Percentiles rank a stretch among this genome's conserved stretches.
phyloP scores from a whole-genome alignment of 495 filamentous ascomycete species.

The Massariosphaeria phaeospora region DNA sequence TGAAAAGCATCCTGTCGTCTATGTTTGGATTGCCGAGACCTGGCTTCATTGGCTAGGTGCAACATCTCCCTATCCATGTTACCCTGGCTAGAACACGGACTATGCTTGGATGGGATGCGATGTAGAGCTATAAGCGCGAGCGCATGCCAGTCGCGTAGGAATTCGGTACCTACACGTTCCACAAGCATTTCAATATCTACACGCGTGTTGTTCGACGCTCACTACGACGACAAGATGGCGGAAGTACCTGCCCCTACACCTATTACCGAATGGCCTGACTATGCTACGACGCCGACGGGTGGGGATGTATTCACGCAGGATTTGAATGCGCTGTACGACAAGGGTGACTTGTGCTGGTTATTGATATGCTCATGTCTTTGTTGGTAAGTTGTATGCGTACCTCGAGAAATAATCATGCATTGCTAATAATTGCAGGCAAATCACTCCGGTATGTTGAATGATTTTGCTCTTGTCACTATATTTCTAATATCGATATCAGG shows the following conservation, averaged over 20 bases:
- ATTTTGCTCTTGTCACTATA: too few species aligned
- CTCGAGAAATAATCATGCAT: neutral
- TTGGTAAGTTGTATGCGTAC: slow-evolving; percentile 15
- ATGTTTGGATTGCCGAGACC: too few species aligned
- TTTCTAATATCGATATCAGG: slow-evolving; percentile 1
- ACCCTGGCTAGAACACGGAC: too few species aligned
- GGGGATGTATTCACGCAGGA: slow-evolving; percentile 26
- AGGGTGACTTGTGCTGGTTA: slow-evolving; percentile 31
- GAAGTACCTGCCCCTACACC: slow-evolving; percentile 10
- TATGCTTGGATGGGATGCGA: too few species aligned
- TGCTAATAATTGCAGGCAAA: slow-evolving; percentile 13
- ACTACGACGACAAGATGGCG: too few species aligned
- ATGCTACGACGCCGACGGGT: slow-evolving; percentile 12
- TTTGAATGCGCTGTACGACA: slow-evolving; percentile 30
- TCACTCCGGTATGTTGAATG: slow-evolving; percentile 16
- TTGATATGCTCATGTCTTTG: slow-evolving; percentile 26
- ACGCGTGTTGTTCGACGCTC: too few species aligned
- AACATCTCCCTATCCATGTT: too few species aligned
- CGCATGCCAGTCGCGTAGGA: too few species aligned
- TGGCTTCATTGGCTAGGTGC: too few species aligned
- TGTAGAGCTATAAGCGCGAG: too few species aligned
- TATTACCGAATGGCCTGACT: slow-evolving; percentile 32
- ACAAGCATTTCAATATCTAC: too few species aligned
- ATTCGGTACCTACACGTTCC: too few species aligned
- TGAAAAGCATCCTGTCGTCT: slow-evolving; percentile 1